These are phyloP conservation scores for Tremella fuciformis DNA, from an alignment of 768 basidiomycete genomes.

Conservation along the genomic window DNA sequence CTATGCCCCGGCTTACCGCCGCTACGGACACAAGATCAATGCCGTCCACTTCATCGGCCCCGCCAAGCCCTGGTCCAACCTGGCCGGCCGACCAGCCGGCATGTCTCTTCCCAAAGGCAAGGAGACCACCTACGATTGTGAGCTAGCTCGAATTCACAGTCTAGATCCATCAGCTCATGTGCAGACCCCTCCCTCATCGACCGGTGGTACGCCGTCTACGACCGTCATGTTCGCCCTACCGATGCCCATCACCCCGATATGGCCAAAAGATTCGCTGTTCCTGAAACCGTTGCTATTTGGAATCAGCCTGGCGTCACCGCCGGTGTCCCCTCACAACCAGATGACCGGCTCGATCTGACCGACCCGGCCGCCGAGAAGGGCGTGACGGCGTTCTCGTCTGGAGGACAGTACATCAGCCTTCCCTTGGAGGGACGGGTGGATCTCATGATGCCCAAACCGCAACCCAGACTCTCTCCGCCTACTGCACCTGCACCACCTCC, in stretches of 20 bases:
- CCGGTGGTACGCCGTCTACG: conserved; percentile 87
- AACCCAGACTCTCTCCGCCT: conserved; percentile 17
- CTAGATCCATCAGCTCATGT: neutral
- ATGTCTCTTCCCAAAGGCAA: conserved; percentile 41
- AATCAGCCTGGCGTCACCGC: conserved; percentile 54
- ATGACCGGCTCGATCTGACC: conserved; percentile 60
- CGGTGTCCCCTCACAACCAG: conserved; percentile 35
- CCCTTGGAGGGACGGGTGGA: conserved; percentile 87
- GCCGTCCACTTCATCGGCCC: conserved; percentile 64
- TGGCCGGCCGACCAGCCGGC: conserved; percentile 67
- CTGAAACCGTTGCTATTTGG: conserved; percentile 73
- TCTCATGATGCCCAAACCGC: conserved; percentile 64
- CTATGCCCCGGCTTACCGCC: conserved; percentile 96
- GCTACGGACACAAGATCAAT: conserved; percentile 58
- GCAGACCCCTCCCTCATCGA: conserved; percentile 66
- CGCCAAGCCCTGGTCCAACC: conserved; percentile 89
- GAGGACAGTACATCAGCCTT: conserved; percentile 74
- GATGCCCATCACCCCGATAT: conserved; percentile 46
- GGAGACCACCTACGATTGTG: conserved; percentile 46
- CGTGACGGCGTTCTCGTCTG: conserved; percentile 59
- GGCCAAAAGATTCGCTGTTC: conserved; percentile 59
- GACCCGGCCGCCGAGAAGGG: conserved; percentile 52
- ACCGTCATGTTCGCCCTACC: conserved; percentile 74
- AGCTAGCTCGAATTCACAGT: conserved; percentile 12
- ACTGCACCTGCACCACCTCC: conserved; percentile 18